phyloP scores from a whole-genome alignment of 768 basidiomycete genomes.

The Termitomyces sp. region DNA sequence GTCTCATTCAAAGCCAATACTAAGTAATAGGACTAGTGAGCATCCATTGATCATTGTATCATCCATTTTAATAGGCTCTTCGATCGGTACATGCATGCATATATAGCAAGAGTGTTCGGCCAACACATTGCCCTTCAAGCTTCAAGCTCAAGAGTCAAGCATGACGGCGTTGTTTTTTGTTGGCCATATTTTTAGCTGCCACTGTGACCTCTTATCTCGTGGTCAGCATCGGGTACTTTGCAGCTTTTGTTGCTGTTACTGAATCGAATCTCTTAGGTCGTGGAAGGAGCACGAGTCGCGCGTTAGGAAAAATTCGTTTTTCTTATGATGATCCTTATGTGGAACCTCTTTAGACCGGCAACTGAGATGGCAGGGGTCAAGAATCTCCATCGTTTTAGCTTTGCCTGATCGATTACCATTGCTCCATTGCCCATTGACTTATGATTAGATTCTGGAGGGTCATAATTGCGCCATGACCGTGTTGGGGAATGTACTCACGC shows the following conservation, averaged over 20 bases:
- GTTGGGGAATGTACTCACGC: conserved; percentile 60
- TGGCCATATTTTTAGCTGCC: conserved; percentile 55
- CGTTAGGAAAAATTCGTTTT: conserved; percentile 37
- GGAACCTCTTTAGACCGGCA: conserved; percentile 61
- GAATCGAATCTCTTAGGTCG: conserved; percentile 61
- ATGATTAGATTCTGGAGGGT: conserved; percentile 48
- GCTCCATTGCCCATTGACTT: neutral
- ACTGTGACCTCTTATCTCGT: conserved; percentile 56
- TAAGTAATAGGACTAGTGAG: too few species aligned
- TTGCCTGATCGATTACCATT: neutral
- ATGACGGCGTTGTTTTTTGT: too few species aligned
- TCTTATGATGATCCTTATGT: conserved; percentile 47
- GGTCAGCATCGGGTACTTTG: conserved; percentile 70
- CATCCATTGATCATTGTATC: too few species aligned
- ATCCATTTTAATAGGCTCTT: too few species aligned
- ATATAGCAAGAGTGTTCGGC: too few species aligned
- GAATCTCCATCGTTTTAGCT: neutral
- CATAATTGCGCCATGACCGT: conserved; percentile 60
- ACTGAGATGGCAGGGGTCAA: conserved; percentile 43
- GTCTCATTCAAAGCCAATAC: too few species aligned
- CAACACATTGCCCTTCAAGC: too few species aligned
- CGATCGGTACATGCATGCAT: too few species aligned
- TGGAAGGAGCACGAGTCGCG: conserved; percentile 61
- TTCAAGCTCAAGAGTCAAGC: too few species aligned
- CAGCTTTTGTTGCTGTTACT: conserved; percentile 65